Conservation (phyloP, 2,329 filamentous ascomycete species). For the Neofusicoccum cordaticola region DNA sequence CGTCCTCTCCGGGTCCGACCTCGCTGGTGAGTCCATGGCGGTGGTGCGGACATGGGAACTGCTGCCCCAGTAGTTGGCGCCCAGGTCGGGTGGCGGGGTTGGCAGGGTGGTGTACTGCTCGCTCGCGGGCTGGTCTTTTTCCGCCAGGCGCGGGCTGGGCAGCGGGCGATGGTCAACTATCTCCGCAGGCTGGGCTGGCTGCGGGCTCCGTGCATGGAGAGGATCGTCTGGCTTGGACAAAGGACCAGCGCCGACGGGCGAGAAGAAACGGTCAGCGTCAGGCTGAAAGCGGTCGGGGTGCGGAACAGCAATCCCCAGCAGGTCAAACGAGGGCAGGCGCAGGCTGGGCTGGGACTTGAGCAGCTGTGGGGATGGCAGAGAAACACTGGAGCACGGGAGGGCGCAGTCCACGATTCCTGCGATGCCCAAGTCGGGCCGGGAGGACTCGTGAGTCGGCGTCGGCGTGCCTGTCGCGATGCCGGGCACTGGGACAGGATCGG, state of each 20-base stretch:
- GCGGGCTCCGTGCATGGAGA: conserved; percentile 38
- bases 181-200: conserved; percentile 21
- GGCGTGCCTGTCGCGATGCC: conserved; percentile 5
- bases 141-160: not conserved
- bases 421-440: conserved; percentile 14
- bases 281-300: conserved; percentile 40
- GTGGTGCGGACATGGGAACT: conserved; percentile 35
- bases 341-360: conserved; percentile 26
- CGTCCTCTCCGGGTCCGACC: conserved; percentile 32
- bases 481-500: conserved; percentile 13
- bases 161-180: conserved; percentile 1
- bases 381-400: not conserved
- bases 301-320: conserved; percentile 49
- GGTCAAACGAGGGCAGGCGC: conserved; percentile 54
- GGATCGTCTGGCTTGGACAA: conserved; percentile 40
- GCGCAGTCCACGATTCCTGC: conserved; percentile 1
- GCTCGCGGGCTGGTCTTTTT: not conserved
- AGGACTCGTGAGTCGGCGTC: conserved; percentile 1
- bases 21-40: conserved; percentile 40
- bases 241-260: conserved; percentile 35
- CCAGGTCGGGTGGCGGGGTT: conserved; percentile 46
- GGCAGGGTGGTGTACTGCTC: conserved; percentile 39
- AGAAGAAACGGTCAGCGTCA: conserved; percentile 27
- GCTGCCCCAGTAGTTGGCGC: conserved; percentile 40
- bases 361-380: conserved; percentile 7